phyloP scores from a whole-genome alignment of 2,329 filamentous ascomycete genomes.

The Fusarium verticillioides region DNA sequence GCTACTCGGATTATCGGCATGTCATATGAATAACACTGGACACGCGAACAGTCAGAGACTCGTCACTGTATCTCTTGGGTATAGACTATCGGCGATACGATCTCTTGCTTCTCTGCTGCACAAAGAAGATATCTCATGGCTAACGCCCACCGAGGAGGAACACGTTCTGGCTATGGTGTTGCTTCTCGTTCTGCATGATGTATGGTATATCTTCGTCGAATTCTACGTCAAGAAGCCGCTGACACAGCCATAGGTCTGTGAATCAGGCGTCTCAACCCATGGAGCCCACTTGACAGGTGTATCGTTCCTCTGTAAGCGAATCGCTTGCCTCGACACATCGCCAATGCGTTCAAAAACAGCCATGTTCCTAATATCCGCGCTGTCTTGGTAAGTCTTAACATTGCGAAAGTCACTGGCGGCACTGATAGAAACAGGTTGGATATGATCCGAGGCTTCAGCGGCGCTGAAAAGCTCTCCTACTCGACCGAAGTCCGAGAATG shows the following conservation, averaged over 20 bases:
- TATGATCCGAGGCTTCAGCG: conserved; percentile 46
- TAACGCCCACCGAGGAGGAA: conserved; percentile 36
- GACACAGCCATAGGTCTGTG: conserved; percentile 34
- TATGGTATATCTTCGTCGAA: not conserved
- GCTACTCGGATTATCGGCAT: conserved; percentile 42
- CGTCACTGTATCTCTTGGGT: conserved; percentile 32
- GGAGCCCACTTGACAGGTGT: conserved; percentile 45
- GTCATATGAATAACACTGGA: conserved; percentile 38
- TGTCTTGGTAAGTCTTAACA: conserved; percentile 36
- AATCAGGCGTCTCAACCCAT: conserved; percentile 43
- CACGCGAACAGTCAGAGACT: conserved; percentile 8
- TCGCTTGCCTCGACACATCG: conserved; percentile 25
- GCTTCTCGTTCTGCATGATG: conserved; percentile 44
- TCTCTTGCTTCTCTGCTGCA: conserved; percentile 33
- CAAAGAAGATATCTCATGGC: conserved; percentile 27
- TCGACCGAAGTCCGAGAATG: conserved; percentile 38
- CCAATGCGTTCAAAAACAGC: conserved; percentile 28
- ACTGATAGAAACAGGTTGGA: conserved; percentile 39
- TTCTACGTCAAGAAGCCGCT: accelerated
- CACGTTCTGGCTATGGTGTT: conserved; percentile 41
- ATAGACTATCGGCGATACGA: conserved; percentile 38
- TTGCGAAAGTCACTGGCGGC: accelerated
- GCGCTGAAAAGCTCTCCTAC: conserved; percentile 47
- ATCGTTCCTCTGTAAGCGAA: conserved; percentile 42
- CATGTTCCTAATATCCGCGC: conserved; percentile 39